Evolutionary conservation across 192 early-diverging fungal species (phyloP), one percentile per base, ranked within the genome.

Genomic region (Backusella tuberculispora): DNA sequence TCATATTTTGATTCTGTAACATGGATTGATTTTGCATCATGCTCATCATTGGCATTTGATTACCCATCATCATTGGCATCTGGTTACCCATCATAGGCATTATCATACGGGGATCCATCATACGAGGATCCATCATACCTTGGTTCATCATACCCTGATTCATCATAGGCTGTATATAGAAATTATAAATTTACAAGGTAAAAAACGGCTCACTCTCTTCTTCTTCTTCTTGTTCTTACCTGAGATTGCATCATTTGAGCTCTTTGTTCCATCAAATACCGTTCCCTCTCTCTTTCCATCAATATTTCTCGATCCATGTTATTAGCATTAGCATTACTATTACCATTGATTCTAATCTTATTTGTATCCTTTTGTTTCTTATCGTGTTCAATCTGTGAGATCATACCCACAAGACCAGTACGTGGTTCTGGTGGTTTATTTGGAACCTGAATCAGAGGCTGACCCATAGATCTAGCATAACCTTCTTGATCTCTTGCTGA

Each of bases 391-490:
- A 71, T 60, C 38, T 83, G 81, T 2, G 81, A 76, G 26, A 83
- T 83, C 74, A 83, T 76, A 10, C 81, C 81, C 5, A 83, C 72
- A 2, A 83, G 29, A 19, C 81, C 81, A 53, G 81, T 63, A 3
- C 77, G 69, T 10, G 81, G 81, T 37, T 83, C 81, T 29, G 77
- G 75, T 26, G 77, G 81, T 44, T 79, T 79, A 66, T 76, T 73
- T 17, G 81, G 81, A 5, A 83, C 74, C 24, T 79, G 70, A 0
- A 83, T 74, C 5, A 83, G 60, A 4, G 81, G 74, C 5, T 83
- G 77, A 0, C 81, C 81, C 37, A 78, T 83, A 3, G 68, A 67
- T 65, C 71, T 66, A 9, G 81, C 81, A 71, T 76, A 83, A 26
- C 78, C 81, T 45, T 67, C 53, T 44, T 83, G 81, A 29, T 83